Percentiles rank a stretch among this genome's conserved stretches.
Evolutionary conservation across 257 asterid species (phyloP).

Genomic region (Paraleonurus japonicus): DNA sequence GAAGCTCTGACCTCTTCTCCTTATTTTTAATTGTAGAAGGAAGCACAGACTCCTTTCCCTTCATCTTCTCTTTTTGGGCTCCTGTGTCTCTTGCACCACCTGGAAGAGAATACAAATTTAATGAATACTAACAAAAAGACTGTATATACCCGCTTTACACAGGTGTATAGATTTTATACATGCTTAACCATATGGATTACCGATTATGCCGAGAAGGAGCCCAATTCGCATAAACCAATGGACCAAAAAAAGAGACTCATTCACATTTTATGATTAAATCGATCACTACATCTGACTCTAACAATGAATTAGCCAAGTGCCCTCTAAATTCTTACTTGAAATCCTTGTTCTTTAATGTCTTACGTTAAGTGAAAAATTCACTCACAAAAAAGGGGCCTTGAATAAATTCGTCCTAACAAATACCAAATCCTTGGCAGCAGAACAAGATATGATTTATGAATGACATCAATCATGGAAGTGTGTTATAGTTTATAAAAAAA

Average conservation of each 20-base stretch:
- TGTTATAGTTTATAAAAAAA: neutral
- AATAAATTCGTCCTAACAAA: neutral
- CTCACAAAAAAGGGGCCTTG: neutral
- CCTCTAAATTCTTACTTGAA: neutral
- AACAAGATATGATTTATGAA: neutral
- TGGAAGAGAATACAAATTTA: neutral
- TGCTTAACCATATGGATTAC: neutral
- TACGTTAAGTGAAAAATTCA: neutral
- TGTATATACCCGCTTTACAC: neutral
- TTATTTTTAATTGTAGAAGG: slow-evolving; percentile 84
- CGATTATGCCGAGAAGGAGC: neutral
- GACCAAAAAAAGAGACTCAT: neutral
- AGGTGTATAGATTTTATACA: neutral
- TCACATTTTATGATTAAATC: neutral
- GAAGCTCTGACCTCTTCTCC: slow-evolving; percentile 73
- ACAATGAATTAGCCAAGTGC: neutral
- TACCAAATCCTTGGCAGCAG: neutral
- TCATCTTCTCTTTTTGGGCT: slow-evolving; percentile 26
- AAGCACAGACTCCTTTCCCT: slow-evolving; percentile 40
- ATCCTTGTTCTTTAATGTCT: neutral
- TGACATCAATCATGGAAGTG: neutral
- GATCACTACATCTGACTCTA: neutral
- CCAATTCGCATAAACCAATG: neutral
- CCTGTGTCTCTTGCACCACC: slow-evolving; percentile 19
- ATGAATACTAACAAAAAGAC: neutral